Conservation (phyloP, 768 basidiomycete species). For the Boletus rex-veris region DNA sequence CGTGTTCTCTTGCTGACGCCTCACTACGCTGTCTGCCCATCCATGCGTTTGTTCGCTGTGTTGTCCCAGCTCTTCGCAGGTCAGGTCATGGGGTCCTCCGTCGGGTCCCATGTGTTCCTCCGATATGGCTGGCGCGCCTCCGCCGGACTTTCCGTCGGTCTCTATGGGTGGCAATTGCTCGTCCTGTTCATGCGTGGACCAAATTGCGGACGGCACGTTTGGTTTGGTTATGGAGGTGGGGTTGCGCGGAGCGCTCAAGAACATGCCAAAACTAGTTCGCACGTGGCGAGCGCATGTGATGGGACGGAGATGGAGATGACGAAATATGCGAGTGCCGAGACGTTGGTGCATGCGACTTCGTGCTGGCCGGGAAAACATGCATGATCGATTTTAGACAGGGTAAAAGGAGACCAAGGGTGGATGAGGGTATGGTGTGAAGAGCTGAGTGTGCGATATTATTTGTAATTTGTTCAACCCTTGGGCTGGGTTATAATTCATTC, state of each 20-base stretch:
- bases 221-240: slow-evolving; percentile 68
- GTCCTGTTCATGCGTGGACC: slow-evolving; percentile 39
- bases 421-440: neutral
- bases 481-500: neutral
- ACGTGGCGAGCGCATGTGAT: neutral
- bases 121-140: slow-evolving; percentile 37
- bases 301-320: neutral
- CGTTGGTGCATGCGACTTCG: slow-evolving; percentile 1
- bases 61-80: slow-evolving; percentile 30
- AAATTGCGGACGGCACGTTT: slow-evolving; percentile 33
- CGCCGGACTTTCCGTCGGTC: slow-evolving; percentile 32
- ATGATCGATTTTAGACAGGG: neutral
- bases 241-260: slow-evolving; percentile 7
- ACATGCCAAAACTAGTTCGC: neutral
- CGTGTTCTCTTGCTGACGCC: neutral
- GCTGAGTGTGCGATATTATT: neutral
- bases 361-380: slow-evolving; percentile 4
- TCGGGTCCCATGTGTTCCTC: slow-evolving; percentile 41
- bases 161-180: slow-evolving; percentile 33
- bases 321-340: slow-evolving; percentile 1
- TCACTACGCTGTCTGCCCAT: neutral
- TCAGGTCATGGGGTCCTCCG: slow-evolving; percentile 43
- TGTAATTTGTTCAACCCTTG: neutral
- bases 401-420: neutral
- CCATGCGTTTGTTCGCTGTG: neutral